Base-by-base conservation (phyloP, 495 filamentous ascomycete species). In the Xylaria telfairii region DNA sequence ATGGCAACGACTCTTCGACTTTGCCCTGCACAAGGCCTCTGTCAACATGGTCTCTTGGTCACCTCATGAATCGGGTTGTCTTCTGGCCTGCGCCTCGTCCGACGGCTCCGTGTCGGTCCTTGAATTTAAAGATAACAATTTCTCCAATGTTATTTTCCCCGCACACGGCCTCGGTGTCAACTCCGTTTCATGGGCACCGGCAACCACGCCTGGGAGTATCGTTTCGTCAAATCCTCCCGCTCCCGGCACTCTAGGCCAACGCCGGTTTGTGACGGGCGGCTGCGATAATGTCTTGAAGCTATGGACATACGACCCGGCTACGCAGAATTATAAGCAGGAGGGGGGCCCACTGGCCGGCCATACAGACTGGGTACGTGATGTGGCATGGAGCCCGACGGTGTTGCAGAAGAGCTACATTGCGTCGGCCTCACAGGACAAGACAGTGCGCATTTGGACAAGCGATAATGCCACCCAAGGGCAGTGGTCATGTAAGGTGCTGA, bases 41-140 rank as follows among this genome's bases (percentile, higher is more conserved):
- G 95, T 98, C 67, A 99, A 99, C 84, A 92, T 96, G 80, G 91
- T 99, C 65, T 90, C 93, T 63, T 98, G 95, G 96, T 90, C 93
- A n/a, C 96, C 96, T 1, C 95, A 98, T 81, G 96, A 98, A 84
- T 89, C 90, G 46, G 96, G 96, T 73, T 98, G 95, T 79, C 88
- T 97, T 64, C 91, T 99, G 72, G 96, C 96, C 57, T 97, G 93
- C 82, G 96, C 96, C 37, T 94, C 91, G 39, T 94, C 91, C 37
- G 96, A 99, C 75, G 96, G 96, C 75, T 92, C 92, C 78, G 94
- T 98, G 72, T 91, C 88, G 54, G 94, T 99, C 17, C 89, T 98
- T 64, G 95, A 98, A 81, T 97, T 98, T 86, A 93, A 93, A 75
- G 95, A 99, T 80, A 96, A 96, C 82, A 93, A 91, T 88, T 87